A percentile compares a stretch with the other conserved stretches of the same genome.
Conservation (phyloP, 352 stramenopile species). For the Elongisporangium senticosum region DNA sequence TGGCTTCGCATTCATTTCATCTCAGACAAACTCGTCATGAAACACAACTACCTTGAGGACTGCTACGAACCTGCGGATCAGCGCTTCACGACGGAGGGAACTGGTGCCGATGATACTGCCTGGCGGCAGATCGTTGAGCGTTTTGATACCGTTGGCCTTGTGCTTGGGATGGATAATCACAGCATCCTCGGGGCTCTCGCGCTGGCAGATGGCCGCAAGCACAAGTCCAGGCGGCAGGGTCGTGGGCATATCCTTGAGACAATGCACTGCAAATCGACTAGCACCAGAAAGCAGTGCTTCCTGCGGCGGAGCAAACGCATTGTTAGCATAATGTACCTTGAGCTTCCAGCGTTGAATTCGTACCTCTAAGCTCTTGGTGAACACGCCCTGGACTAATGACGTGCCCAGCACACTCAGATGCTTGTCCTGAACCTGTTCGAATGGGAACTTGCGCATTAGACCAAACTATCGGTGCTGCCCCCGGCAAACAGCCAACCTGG, state of each 20-base stretch:
- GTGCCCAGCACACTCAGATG: constrained; percentile 46
- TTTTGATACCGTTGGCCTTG: constrained; percentile 30
- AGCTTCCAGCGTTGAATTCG: background rate
- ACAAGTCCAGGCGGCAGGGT: constrained; percentile 45
- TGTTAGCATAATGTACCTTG: background rate
- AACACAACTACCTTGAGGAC: background rate
- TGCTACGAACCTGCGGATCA: constrained; percentile 17
- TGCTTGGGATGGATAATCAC: constrained; percentile 58
- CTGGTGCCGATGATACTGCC: constrained; percentile 55
- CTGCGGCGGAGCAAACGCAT: constrained; percentile 7
- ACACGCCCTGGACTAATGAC: constrained; percentile 35
- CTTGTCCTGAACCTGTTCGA: constrained; percentile 27
- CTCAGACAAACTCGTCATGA: no score
- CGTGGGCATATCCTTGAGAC: constrained; percentile 72
- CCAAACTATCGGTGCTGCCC: no score
- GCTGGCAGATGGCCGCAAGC: constrained; percentile 56
- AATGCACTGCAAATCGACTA: constrained; percentile 62
- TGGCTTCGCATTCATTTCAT: constrained; percentile 10
- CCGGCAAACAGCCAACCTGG: constrained; percentile 23
- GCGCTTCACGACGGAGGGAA: constrained; percentile 52
- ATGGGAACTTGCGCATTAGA: background rate
- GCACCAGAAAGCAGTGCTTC: constrained; percentile 32
- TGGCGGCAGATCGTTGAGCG: constrained; percentile 30
- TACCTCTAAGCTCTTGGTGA: constrained; percentile 75
- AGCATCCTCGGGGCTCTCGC: constrained; percentile 51